phyloP scores from a whole-genome alignment of 805 yeast species.

The Kazachstania martiniae region DNA sequence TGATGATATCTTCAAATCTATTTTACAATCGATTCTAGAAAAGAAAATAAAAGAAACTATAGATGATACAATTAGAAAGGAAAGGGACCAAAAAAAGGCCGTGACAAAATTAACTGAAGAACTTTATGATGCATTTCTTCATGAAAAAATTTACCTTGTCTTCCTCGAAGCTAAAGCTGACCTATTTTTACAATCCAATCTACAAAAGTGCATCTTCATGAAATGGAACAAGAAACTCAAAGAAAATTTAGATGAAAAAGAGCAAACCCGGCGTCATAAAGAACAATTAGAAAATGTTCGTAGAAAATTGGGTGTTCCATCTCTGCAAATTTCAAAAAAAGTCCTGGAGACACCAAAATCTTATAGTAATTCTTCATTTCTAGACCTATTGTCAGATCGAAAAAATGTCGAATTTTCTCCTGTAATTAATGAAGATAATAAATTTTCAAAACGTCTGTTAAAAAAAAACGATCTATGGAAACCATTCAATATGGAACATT shows the following conservation, averaged over 20 bases:
- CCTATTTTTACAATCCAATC: conserved; percentile 21
- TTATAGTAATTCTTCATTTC: conserved; percentile 10
- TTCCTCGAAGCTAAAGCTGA: conserved; percentile 38
- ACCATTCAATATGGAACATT: conserved; percentile 32
- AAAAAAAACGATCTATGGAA: conserved; percentile 37
- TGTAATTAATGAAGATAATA: conserved; percentile 20
- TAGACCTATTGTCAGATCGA: conserved; percentile 10
- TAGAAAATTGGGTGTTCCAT: conserved; percentile 29
- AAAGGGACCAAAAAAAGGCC: conserved; percentile 4
- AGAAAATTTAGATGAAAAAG: conserved; percentile 29
- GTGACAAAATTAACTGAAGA: conserved; percentile 37
- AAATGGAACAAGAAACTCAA: conserved; percentile 27
- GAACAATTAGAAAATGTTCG: conserved; percentile 31
- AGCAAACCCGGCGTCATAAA: conserved; percentile 26
- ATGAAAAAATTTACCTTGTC: conserved; percentile 40
- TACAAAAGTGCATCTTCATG: conserved; percentile 27
- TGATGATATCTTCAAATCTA: too few relatives aligned
- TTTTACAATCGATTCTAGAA: too few relatives aligned
- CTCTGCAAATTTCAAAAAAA: conserved; percentile 11
- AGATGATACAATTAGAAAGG: conserved; percentile 6
- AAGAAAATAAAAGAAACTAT: conserved; percentile 2
- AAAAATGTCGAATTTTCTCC: conserved; percentile 14
- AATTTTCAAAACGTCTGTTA: conserved; percentile 24
- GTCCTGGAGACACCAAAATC: conserved; percentile 13
- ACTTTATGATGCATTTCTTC: conserved; percentile 48